Percentiles rank a stretch among this genome's conserved stretches.
Evolutionary conservation across 371 early-diverging fungal genomes (phyloP).

Genomic region (Funneliformis caledonium): DNA sequence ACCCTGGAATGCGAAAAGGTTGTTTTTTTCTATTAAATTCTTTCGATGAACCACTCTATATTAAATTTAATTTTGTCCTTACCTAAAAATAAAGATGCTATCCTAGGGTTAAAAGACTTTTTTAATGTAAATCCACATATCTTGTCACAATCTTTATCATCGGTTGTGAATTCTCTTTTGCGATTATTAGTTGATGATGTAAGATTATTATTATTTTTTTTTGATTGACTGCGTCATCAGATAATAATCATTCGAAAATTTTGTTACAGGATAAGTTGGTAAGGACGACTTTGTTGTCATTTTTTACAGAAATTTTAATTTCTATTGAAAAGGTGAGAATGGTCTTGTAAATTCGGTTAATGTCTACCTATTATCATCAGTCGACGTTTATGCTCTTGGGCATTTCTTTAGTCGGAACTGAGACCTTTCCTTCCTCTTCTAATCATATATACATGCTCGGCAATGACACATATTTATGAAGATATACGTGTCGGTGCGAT

Average conservation of each 20-base stretch:
- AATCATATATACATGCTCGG: constrained; percentile 82
- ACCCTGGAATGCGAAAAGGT: constrained; percentile 75
- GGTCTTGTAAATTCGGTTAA: background rate
- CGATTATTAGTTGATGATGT: constrained; percentile 70
- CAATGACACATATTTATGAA: constrained; percentile 90
- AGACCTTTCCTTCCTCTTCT: constrained; percentile 79
- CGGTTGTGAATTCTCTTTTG: constrained; percentile 65
- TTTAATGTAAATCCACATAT: constrained; percentile 60
- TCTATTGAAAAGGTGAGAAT: constrained; percentile 42
- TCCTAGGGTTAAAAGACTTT: constrained; percentile 72
- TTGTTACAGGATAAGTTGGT: constrained; percentile 49
- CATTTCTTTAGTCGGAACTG: constrained; percentile 56
- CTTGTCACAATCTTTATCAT: constrained; percentile 64
- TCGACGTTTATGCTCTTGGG: background rate
- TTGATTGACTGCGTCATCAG: background rate
- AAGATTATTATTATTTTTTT: constrained; percentile 29
- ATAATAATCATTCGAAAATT: background rate
- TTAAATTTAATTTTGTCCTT: background rate
- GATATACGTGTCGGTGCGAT: constrained; percentile 84
- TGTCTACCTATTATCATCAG: background rate
- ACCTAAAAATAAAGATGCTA: constrained; percentile 59
- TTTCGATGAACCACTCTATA: background rate
- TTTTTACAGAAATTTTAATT: constrained; percentile 49
- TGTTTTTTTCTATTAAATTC: background rate
- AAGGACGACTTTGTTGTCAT: constrained; percentile 50